These are phyloP conservation scores for Linderniella brevidens DNA, from an alignment of 257 asterid genomes.

Conservation along the genomic window DNA sequence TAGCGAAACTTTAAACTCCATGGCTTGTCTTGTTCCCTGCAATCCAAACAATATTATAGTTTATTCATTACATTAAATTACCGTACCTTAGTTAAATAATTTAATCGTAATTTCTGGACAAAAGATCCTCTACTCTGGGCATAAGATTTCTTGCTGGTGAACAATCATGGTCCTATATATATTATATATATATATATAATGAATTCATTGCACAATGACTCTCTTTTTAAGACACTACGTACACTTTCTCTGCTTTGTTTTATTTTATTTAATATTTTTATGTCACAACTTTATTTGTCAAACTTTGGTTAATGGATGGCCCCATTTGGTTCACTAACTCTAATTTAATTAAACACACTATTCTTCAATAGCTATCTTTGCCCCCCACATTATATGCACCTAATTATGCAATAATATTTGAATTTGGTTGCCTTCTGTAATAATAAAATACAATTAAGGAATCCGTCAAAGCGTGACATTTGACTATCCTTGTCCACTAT, in stretches of 20 bases:
- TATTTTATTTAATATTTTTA: background rate
- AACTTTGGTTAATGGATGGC: conserved; percentile 28
- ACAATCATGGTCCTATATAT: background rate
- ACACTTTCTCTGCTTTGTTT: too few species aligned
- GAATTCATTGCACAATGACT: too few species aligned
- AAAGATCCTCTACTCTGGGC: too few species aligned
- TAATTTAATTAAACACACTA: background rate
- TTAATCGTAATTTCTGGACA: too few species aligned
- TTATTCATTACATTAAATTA: too few species aligned
- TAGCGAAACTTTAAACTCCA: too few species aligned
- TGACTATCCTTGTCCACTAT: conserved; percentile 53
- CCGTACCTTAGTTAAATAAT: too few species aligned
- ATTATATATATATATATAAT: too few species aligned
- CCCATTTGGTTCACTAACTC: conserved; percentile 49
- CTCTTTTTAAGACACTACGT: too few species aligned
- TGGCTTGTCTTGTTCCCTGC: too few species aligned
- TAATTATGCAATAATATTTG: conserved; percentile 14
- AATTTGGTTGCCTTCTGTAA: conserved; percentile 23
- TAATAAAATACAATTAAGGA: conserved; percentile 13
- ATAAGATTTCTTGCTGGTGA: too few species aligned
- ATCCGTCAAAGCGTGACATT: conserved; percentile 24
- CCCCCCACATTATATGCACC: conserved; percentile 18
- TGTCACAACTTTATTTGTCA: conserved; percentile 5
- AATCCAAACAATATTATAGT: too few species aligned
- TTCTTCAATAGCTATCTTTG: conserved; percentile 9